A percentile compares a stretch with the other conserved stretches of the same genome.
Evolutionary conservation across 768 basidiomycete species (phyloP).

Genomic region (Boletus eberwhitei): DNA sequence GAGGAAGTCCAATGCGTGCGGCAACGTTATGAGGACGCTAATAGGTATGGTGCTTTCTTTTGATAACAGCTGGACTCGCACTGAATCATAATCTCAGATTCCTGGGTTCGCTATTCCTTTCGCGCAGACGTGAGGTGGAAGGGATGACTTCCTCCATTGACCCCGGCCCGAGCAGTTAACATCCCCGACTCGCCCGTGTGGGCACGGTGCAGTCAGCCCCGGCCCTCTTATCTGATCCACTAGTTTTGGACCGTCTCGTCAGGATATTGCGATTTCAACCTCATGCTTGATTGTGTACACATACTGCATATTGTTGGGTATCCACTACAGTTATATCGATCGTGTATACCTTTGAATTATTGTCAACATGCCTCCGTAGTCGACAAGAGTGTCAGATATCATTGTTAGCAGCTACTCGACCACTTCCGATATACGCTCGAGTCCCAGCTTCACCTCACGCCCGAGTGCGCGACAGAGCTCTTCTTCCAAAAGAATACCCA

Average conservation of each 20-base stretch:
- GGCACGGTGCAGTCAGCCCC: neutral
- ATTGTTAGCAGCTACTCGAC: constrained; percentile 13
- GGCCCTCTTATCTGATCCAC: neutral
- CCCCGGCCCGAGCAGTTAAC: neutral
- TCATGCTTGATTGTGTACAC: neutral
- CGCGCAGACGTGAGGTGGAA: constrained; percentile 42
- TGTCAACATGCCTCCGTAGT: neutral
- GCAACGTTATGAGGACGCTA: constrained; percentile 60
- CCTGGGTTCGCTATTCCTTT: constrained; percentile 63
- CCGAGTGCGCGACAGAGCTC: constrained; percentile 56
- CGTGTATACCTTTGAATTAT: constrained; percentile 1
- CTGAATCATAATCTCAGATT: constrained; percentile 39
- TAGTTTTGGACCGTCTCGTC: neutral
- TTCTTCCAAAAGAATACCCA: constrained; percentile 61
- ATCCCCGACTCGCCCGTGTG: neutral
- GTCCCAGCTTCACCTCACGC: constrained; percentile 32
- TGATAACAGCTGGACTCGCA: neutral
- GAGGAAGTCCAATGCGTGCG: constrained; percentile 48
- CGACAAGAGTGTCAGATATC: neutral
- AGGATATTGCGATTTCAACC: neutral
- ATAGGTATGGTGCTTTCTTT: constrained; percentile 45
- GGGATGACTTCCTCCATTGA: neutral
- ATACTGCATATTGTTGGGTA: constrained; percentile 10
- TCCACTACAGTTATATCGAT: neutral
- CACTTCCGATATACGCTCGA: constrained; percentile 26